phyloP scores from a whole-genome alignment of 2,329 filamentous ascomycete genomes.

The Colletotrichum sp. region DNA sequence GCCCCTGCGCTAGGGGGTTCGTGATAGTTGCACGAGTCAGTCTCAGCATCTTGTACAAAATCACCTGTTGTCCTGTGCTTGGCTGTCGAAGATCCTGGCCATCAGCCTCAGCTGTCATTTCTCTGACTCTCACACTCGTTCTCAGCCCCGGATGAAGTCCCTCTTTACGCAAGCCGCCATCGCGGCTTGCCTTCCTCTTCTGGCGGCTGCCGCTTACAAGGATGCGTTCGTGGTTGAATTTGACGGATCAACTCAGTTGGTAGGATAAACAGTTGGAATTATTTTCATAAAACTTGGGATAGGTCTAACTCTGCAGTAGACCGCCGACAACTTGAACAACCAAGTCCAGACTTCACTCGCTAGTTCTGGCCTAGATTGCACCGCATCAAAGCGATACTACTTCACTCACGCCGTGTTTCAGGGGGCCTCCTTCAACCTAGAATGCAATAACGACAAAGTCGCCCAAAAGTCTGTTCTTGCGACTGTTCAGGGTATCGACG shows the following conservation, averaged over 20 bases:
- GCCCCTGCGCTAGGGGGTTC: neutral
- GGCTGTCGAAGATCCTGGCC: neutral
- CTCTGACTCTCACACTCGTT: neutral
- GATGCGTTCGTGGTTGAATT: slow-evolving; percentile 5
- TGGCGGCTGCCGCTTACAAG: neutral
- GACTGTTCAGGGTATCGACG: neutral
- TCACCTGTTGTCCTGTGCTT: neutral
- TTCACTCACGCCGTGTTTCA: neutral
- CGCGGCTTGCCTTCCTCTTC: neutral
- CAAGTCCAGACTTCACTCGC: neutral
- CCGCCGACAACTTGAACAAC: neutral
- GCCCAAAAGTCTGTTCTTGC: neutral
- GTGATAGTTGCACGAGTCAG: neutral
- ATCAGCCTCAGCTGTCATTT: neutral
- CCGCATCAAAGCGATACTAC: neutral
- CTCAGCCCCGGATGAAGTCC: neutral
- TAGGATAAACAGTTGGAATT: neutral
- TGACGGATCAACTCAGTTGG: neutral
- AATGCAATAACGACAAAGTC: neutral
- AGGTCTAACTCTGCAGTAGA: neutral
- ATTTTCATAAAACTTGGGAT: neutral
- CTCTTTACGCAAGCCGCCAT: neutral
- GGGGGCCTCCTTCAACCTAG: neutral
- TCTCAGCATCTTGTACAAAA: neutral
- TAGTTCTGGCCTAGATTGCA: neutral